These are phyloP conservation scores for Gloeopeniophorella convolvens DNA, from an alignment of 768 basidiomycete genomes.

Conservation along the genomic window DNA sequence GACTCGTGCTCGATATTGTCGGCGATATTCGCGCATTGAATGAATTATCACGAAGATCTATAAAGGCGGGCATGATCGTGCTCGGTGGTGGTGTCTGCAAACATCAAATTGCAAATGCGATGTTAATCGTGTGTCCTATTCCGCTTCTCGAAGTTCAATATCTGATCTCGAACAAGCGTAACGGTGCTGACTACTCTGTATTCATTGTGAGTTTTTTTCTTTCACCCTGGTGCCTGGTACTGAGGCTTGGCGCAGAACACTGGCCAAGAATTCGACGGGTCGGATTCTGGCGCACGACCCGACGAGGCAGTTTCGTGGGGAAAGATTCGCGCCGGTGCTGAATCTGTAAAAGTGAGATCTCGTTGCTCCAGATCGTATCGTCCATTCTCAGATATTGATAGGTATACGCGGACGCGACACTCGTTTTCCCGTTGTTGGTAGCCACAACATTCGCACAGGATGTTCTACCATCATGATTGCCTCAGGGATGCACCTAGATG, in stretches of 20 bases:
- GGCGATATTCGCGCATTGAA: constrained; percentile 89
- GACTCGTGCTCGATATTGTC: constrained; percentile 88
- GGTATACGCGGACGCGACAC: constrained; percentile 94
- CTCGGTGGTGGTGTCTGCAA: constrained; percentile 98
- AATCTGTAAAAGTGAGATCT: constrained; percentile 68
- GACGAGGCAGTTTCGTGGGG: constrained; percentile 99
- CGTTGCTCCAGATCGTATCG: no score
- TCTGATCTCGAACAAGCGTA: constrained; percentile 51
- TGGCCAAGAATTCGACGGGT: constrained; percentile 98
- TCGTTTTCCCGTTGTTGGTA: constrained; percentile 92
- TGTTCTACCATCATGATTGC: constrained; percentile 1
- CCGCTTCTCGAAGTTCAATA: constrained; percentile 7
- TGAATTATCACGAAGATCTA: constrained; percentile 79
- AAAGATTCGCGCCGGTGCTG: constrained; percentile 83
- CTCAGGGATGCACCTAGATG: neutral
- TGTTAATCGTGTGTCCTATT: constrained; percentile 75
- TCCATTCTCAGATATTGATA: constrained; percentile 16
- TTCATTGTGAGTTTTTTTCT: constrained; percentile 63
- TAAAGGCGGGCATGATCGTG: constrained; percentile 97
- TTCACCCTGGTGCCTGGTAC: neutral
- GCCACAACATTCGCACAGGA: constrained; percentile 85
- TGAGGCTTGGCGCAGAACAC: constrained; percentile 59
- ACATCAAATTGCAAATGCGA: constrained; percentile 99
- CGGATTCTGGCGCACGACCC: constrained; percentile 92
- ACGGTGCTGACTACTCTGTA: constrained; percentile 96